phyloP scores from a whole-genome alignment of 305 asterid genomes.

The Fraxinus velutina region DNA sequence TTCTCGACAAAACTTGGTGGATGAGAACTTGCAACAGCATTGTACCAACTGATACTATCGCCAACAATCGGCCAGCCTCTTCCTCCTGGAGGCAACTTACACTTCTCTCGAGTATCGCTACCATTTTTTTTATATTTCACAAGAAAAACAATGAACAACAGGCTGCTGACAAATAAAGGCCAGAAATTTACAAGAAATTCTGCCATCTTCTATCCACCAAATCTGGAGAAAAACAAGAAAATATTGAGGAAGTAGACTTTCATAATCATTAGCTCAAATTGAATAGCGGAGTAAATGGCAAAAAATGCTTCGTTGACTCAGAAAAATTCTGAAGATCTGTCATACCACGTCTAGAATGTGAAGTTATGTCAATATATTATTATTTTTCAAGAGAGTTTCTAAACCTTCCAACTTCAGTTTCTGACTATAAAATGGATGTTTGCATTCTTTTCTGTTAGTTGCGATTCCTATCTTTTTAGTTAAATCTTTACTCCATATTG shows the following conservation, averaged over 20 bases:
- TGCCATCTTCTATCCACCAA: constrained; percentile 25
- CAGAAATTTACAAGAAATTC: constrained; percentile 19
- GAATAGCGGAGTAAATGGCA: constrained; percentile 35
- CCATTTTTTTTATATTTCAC: constrained; percentile 24
- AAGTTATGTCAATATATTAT: constrained; percentile 29
- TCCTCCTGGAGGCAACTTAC: constrained; percentile 70
- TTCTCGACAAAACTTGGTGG: constrained; percentile 72
- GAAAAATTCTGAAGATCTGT: constrained; percentile 28
- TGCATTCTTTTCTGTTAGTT: constrained; percentile 28
- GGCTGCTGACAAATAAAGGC: constrained; percentile 27
- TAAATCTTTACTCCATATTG: constrained; percentile 23
- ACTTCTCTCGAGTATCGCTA: not conserved
- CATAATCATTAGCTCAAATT: constrained; percentile 21
- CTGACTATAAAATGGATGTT: constrained; percentile 21
- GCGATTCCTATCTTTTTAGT: constrained; percentile 30
- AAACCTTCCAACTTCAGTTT: constrained; percentile 20
- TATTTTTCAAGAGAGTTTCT: constrained; percentile 17
- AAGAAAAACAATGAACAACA: constrained; percentile 30
- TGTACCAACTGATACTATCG: constrained; percentile 78
- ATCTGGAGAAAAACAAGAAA: constrained; percentile 16
- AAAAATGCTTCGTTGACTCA: constrained; percentile 49
- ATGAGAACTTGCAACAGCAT: constrained; percentile 78
- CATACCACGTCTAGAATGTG: constrained; percentile 61
- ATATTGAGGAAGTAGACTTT: constrained; percentile 23
- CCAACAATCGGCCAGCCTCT: constrained; percentile 80